phyloP scores from a whole-genome alignment of 2,329 filamentous ascomycete genomes.

The Chaetomium sp. region DNA sequence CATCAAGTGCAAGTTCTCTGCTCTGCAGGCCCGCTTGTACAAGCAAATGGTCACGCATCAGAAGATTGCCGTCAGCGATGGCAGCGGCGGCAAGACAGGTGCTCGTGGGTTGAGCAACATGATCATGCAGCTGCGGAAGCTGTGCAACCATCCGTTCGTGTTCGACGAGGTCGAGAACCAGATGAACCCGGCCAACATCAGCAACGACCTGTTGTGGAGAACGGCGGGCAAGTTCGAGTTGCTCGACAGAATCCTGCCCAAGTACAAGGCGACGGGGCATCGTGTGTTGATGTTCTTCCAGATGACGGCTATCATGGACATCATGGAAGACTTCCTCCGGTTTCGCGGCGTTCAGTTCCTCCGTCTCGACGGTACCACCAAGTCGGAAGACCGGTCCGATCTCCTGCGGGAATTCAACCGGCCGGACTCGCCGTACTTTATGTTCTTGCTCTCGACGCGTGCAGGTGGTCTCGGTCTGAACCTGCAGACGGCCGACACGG shows the following conservation, averaged over 20 bases:
- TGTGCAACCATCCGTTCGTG: constrained; percentile 98
- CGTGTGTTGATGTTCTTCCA: constrained; percentile 99
- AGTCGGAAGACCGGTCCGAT: constrained; percentile 93
- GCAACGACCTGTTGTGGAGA: constrained; percentile 92
- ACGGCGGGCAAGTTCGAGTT: constrained; percentile 96
- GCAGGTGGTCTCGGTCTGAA: constrained; percentile 97
- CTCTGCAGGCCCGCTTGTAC: constrained; percentile 87
- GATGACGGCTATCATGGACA: constrained; percentile 99
- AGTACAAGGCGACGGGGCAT: constrained; percentile 86
- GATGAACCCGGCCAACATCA: constrained; percentile 84
- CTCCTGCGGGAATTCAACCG: constrained; percentile 84
- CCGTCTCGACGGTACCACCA: constrained; percentile 92
- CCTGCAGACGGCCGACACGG: constrained; percentile 93
- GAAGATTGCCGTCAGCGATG: constrained; percentile 87
- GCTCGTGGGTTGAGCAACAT: constrained; percentile 97
- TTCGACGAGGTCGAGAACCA: constrained; percentile 97
- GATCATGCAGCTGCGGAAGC: constrained; percentile 98
- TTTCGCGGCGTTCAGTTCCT: constrained; percentile 79
- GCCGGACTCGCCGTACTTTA: constrained; percentile 87
- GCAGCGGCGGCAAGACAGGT: constrained; percentile 89
- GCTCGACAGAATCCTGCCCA: constrained; percentile 83
- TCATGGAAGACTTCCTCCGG: constrained; percentile 97
- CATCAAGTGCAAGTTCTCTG: constrained; percentile 98
- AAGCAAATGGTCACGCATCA: constrained; percentile 97
- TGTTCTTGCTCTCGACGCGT: constrained; percentile 96